Evolutionary conservation across 306 rosid species (phyloP).

Genomic region (Vicia faba): DNA sequence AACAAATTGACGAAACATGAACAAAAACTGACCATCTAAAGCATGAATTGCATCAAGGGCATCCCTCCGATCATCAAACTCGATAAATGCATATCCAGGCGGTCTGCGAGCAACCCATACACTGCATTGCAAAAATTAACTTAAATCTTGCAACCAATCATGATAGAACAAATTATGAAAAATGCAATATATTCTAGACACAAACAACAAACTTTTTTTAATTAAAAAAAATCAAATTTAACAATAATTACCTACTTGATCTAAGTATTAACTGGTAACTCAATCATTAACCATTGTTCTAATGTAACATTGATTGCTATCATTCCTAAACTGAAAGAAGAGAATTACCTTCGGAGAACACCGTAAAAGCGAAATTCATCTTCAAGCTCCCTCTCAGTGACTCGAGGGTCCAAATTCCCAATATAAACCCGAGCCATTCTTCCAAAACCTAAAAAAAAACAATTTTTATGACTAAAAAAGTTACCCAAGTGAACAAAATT

Average conservation of each 20-base stretch:
- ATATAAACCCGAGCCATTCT: conserved; percentile 82
- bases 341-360: conserved; percentile 76
- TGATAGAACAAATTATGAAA: not conserved
- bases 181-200: not conserved
- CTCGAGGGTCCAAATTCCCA: conserved; percentile 93
- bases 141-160: not conserved
- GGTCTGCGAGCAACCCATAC: conserved; percentile 99
- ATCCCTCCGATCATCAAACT: conserved; percentile 96
- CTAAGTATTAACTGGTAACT: conserved; percentile 6
- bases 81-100: conserved; percentile 91
- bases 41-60: conserved; percentile 91
- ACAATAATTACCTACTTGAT: not conserved
- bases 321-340: conserved; percentile 16
- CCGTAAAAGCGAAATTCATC: conserved; percentile 89
- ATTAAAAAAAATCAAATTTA: not conserved
- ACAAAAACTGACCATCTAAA: conserved; percentile 70
- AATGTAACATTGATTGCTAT: conserved; percentile 1
- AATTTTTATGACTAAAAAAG: not conserved
- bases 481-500: not conserved
- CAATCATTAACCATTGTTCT: not conserved
- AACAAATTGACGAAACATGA: conserved; percentile 14
- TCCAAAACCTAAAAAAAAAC: conserved; percentile 29
- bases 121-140: conserved; percentile 46
- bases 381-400: conserved; percentile 87
- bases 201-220: not conserved